phyloP scores from a whole-genome alignment of 1,284 basidiomycete genomes.

The Phellopilus nigrolimitatus region DNA sequence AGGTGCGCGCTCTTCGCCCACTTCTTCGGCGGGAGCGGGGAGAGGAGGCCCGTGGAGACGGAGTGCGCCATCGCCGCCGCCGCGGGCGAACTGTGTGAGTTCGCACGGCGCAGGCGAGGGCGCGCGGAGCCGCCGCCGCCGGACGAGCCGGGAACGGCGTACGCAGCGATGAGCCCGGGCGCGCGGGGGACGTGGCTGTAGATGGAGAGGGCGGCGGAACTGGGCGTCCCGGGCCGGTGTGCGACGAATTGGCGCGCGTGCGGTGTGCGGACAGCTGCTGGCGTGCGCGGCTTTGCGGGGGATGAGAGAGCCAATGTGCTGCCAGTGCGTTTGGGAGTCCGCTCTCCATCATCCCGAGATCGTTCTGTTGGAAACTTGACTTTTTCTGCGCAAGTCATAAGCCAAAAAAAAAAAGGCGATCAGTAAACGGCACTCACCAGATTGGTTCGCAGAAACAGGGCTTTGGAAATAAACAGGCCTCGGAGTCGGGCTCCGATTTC shows the following conservation, averaged over 20 bases:
- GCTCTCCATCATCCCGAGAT: background rate
- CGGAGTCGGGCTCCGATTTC: conserved; percentile 33
- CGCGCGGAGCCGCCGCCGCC: conserved; percentile 24
- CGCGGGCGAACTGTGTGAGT: conserved; percentile 36
- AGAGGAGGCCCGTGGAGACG: conserved; percentile 26
- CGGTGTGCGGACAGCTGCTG: conserved; percentile 12
- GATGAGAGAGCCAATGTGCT: background rate
- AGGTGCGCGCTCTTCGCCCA: conserved; percentile 70
- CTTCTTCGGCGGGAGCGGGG: conserved; percentile 46
- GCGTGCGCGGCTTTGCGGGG: conserved; percentile 1
- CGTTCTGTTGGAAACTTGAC: conserved; percentile 3
- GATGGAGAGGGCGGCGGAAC: conserved; percentile 1
- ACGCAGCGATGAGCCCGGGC: background rate
- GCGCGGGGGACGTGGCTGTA: background rate
- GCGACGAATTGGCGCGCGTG: conserved; percentile 14
- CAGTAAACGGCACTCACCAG: conserved; percentile 12
- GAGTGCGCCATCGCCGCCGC: conserved; percentile 25
- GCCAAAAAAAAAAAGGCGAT: background rate
- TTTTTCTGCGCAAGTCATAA: background rate
- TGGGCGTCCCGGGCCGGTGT: conserved; percentile 18
- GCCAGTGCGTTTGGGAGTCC: background rate
- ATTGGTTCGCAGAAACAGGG: conserved; percentile 12
- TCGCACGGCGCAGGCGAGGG: conserved; percentile 40
- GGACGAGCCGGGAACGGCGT: background rate
- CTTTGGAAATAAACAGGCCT: conserved; percentile 12